phyloP scores from a whole-genome alignment of 2,329 filamentous ascomycete genomes.

The Calonectria hawksworthii region DNA sequence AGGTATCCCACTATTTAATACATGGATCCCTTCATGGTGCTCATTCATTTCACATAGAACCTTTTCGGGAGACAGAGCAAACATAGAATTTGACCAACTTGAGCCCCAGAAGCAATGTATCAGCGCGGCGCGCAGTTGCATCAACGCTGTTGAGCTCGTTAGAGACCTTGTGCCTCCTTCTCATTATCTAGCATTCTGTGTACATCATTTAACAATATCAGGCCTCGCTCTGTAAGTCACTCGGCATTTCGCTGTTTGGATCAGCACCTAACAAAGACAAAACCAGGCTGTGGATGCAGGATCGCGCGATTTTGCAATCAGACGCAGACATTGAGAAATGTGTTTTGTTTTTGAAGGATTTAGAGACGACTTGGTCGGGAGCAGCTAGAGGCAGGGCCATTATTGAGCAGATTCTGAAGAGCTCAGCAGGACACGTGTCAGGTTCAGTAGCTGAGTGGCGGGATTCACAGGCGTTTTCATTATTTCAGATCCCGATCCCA shows the following conservation, averaged over 20 bases:
- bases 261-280: background rate
- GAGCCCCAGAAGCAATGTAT: slow-evolving; percentile 41
- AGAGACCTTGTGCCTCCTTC: slow-evolving; percentile 42
- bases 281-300: slow-evolving; percentile 38
- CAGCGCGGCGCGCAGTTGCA: slow-evolving; percentile 44
- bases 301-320: background rate
- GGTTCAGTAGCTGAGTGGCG: background rate
- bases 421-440: background rate
- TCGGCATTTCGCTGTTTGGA: background rate
- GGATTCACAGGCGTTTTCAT: background rate
- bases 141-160: slow-evolving; percentile 43
- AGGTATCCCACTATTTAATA: too few relatives aligned
- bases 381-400: slow-evolving; percentile 41
- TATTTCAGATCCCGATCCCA: background rate
- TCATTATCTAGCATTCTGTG: slow-evolving; percentile 45
- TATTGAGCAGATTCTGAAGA: slow-evolving; percentile 40
- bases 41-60: background rate
- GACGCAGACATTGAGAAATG: slow-evolving; percentile 37
- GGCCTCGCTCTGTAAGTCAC: slow-evolving; percentile 43
- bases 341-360: slow-evolving; percentile 38
- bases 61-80: background rate
- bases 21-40: background rate
- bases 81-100: background rate
- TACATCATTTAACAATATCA: slow-evolving; percentile 45
- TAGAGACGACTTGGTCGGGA: slow-evolving; percentile 44